Base-by-base conservation (phyloP, 768 basidiomycete species). In the Termitomyces sp. region DNA sequence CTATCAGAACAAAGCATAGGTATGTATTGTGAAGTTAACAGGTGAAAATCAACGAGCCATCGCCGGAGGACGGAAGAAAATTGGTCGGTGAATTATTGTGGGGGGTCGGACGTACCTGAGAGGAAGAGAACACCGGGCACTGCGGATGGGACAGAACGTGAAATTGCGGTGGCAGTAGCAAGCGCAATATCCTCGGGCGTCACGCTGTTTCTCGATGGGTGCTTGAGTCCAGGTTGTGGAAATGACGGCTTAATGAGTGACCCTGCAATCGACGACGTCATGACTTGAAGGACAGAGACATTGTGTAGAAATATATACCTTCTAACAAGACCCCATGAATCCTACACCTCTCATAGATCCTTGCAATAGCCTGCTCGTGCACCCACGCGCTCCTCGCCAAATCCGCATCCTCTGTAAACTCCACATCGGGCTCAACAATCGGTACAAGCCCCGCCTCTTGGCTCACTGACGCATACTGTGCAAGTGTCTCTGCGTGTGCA, bases 241-340 rank as follows among this genome's bases (percentile, higher is more conserved):
- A 80, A 81, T 1, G 77, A 80, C 4, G 77, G 77, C 52, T 81
- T 81, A 56, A 82, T 74, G 40, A 81, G 68, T 5, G 77, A 73
- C 20, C 78, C 79, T 80, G 42, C 29, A n/a, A 18, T 31, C 9
- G 29, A 23, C 1, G 12, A 13, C 7, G 22, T 38, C 15, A 36
- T n/a, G 13, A 36, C 13, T 32, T 6, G 7, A 18, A 15, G n/a
- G 22, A 49, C 9, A 23, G 10, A 36, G 31, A 55, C 12, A 48
- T 35, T 45, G n/a, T 11, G 33, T 32, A 23, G 3, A 20, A 15
- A 22, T 13, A 31, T 15, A 1, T 27, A 76, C 79, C 79, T 69
- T 81, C 78, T 7, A 82, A 63, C 33, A 82, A 66, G 31, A 82
- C 76, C 1, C 75, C 75, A 62, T 80, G 75, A 12, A 67, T 68